phyloP scores from a whole-genome alignment of 768 basidiomycete species.

The Boletus subcaerulescens region DNA sequence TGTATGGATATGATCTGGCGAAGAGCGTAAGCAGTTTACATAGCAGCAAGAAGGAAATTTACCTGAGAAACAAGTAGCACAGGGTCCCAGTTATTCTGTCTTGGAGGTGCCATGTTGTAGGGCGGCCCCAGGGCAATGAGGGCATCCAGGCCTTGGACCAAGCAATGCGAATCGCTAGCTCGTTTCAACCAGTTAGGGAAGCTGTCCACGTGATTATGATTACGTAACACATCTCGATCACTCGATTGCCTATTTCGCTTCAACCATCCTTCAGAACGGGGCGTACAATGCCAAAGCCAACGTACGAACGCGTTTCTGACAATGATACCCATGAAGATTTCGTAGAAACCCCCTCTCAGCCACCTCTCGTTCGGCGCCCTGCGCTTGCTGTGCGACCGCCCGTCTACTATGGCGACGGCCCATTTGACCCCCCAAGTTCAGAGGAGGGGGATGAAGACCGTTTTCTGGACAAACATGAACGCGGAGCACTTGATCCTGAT shows the following conservation, averaged over 20 bases:
- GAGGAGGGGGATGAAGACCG: constrained; percentile 58
- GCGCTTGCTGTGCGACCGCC: constrained; percentile 28
- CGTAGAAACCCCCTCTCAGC: constrained; percentile 5
- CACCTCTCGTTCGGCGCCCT: not conserved
- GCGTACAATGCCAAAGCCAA: constrained; percentile 24
- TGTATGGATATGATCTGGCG: constrained; percentile 88
- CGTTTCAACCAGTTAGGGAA: not conserved
- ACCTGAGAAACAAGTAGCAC: constrained; percentile 85
- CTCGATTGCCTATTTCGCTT: constrained; percentile 9
- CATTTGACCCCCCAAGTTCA: constrained; percentile 78
- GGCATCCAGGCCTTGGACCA: too few species aligned
- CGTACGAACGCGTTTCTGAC: constrained; percentile 31
- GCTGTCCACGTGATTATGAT: constrained; percentile 11
- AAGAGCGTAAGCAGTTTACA: not conserved
- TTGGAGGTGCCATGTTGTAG: constrained; percentile 34
- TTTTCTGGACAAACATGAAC: constrained; percentile 46
- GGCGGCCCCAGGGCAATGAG: too few species aligned
- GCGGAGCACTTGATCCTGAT: not conserved
- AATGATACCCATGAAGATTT: constrained; percentile 24
- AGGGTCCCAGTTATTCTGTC: constrained; percentile 80
- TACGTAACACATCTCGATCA: constrained; percentile 15
- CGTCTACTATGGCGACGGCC: constrained; percentile 71
- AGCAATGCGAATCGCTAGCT: too few species aligned
- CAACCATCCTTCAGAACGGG: not conserved
- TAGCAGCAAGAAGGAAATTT: constrained; percentile 7